These are phyloP conservation scores for Mucor circinelloides DNA, from an alignment of 371 early-diverging fungal species.

Conservation along the genomic window DNA sequence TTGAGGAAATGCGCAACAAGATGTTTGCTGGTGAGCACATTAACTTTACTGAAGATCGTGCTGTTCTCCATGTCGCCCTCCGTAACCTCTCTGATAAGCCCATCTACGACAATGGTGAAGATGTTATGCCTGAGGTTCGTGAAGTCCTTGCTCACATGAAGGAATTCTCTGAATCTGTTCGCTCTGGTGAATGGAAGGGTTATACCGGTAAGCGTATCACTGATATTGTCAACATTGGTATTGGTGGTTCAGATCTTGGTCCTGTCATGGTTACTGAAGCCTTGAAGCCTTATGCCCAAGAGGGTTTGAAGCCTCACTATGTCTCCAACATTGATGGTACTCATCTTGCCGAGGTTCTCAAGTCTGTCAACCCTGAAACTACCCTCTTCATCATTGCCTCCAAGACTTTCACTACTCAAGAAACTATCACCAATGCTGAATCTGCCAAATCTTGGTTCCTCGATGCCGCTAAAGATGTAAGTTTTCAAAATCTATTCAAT, in stretches of 20 bases:
- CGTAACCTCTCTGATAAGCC: constrained; percentile 86
- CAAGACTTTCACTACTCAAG: constrained; percentile 99
- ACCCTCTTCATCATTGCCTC: constrained; percentile 97
- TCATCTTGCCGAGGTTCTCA: constrained; percentile 91
- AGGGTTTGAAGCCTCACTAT: constrained; percentile 87
- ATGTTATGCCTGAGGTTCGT: constrained; percentile 94
- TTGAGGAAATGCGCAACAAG: constrained; percentile 82
- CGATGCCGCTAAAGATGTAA: constrained; percentile 78
- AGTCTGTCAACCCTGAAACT: constrained; percentile 86
- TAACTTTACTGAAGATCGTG: constrained; percentile 98
- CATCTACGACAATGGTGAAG: constrained; percentile 81
- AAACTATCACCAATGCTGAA: constrained; percentile 97
- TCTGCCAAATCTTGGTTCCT: constrained; percentile 96
- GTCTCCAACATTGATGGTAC: constrained; percentile 99
- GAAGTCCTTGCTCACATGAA: constrained; percentile 94
- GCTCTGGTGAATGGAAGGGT: constrained; percentile 92
- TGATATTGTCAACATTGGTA: constrained; percentile 98
- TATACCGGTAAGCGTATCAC: constrained; percentile 94
- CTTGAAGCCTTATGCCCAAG: constrained; percentile 85
- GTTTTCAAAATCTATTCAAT: constrained; percentile 21
- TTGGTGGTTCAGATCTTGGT: constrained; percentile 99
- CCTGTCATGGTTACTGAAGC: constrained; percentile 99
- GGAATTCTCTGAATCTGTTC: constrained; percentile 79
- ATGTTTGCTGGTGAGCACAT: constrained; percentile 97
- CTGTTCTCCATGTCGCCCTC: constrained; percentile 96